Evolutionary conservation across 768 basidiomycete species (phyloP).

Genomic region (Mycena floridula): DNA sequence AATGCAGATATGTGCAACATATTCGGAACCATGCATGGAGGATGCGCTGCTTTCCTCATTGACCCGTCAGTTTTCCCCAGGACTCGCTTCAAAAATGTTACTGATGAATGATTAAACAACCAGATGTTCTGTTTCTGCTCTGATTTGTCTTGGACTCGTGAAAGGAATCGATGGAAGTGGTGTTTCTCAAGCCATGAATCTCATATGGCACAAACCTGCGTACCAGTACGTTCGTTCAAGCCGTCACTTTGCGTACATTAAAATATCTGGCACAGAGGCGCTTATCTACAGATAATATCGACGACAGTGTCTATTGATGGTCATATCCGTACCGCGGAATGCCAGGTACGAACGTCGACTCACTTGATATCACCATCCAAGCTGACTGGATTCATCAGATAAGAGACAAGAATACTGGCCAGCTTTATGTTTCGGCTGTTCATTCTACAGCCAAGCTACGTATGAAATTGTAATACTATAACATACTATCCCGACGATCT

Average conservation of each 20-base stretch:
- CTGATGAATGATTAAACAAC: not conserved
- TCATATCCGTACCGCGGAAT: constrained; percentile 6
- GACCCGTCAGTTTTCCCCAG: constrained; percentile 6
- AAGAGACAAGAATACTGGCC: constrained; percentile 3
- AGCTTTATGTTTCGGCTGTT: constrained; percentile 8
- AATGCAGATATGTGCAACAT: constrained; percentile 9
- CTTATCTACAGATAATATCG: constrained; percentile 6
- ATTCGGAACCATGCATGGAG: constrained; percentile 7
- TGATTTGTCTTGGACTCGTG: constrained; percentile 5
- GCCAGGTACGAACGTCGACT: constrained; percentile 5
- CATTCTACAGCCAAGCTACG: constrained; percentile 5
- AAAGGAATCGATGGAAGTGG: constrained; percentile 7
- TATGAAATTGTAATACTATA: no score
- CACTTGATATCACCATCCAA: no score
- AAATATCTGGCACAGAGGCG: constrained; percentile 2
- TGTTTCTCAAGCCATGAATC: constrained; percentile 10
- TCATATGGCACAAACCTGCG: constrained; percentile 11
- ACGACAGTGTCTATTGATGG: constrained; percentile 9
- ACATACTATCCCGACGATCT: no score
- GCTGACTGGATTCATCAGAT: constrained; percentile 3
- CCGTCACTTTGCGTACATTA: not conserved
- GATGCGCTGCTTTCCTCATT: constrained; percentile 7
- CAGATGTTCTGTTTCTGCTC: constrained; percentile 8
- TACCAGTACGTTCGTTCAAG: constrained; percentile 4
- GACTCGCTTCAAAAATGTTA: not conserved